Percentiles rank a stretch among this genome's conserved stretches.
These are phyloP conservation scores for Russula emetica DNA, from an alignment of 768 basidiomycete species.

Conservation along the genomic window DNA sequence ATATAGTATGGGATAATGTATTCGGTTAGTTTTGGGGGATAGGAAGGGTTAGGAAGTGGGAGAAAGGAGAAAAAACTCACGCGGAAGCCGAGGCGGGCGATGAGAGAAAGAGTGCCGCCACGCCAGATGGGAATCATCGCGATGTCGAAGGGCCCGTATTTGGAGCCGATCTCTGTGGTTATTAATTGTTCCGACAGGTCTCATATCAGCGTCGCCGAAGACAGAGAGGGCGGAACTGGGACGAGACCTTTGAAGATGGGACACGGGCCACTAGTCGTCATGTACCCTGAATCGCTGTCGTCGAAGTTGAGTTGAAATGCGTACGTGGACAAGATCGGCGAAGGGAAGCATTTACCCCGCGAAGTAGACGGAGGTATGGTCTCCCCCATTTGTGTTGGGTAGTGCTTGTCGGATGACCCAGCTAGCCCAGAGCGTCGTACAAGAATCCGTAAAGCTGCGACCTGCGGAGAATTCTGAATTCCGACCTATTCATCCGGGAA, in stretches of 20 bases:
- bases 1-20: not conserved
- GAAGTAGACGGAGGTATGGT: slow-evolving; percentile 30
- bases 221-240: not conserved
- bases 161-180: slow-evolving; percentile 38
- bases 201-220: not conserved
- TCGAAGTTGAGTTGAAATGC: not conserved
- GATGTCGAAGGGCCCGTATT: slow-evolving; percentile 41
- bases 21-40: not conserved
- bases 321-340: not conserved
- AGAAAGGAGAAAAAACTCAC: slow-evolving; percentile 30
- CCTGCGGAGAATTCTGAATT: slow-evolving; percentile 29
- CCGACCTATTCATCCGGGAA: not conserved
- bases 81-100: slow-evolving; percentile 38
- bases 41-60: not conserved
- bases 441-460: slow-evolving; percentile 35
- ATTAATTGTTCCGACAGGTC: not conserved
- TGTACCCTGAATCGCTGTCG: slow-evolving; percentile 40
- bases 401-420: slow-evolving; percentile 38
- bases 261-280: slow-evolving; percentile 34
- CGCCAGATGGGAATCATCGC: slow-evolving; percentile 45
- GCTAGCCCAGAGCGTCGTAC: slow-evolving; percentile 39
- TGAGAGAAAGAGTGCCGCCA: slow-evolving; percentile 40
- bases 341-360: slow-evolving; percentile 30
- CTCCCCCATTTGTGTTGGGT: slow-evolving; percentile 12
- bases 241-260: slow-evolving; percentile 38